Conservation (phyloP, 1,284 basidiomycete species). For the Leccinum angustisporum region DNA sequence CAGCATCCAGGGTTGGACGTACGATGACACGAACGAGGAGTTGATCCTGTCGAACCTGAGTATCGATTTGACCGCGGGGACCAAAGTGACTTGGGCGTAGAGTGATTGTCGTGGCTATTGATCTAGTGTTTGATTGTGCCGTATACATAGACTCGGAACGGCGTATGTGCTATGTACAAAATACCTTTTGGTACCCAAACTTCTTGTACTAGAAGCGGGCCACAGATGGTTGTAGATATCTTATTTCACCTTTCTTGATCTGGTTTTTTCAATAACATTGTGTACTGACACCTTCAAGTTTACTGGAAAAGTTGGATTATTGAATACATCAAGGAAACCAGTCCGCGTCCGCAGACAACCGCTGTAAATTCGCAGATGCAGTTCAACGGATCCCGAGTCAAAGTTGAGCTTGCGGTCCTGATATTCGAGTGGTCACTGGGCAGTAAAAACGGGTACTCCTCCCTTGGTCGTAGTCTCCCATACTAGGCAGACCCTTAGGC, state of each 20-base stretch:
- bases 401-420: neutral
- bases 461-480: neutral
- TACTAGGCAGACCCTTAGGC: no score
- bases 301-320: neutral
- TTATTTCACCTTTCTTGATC: neutral
- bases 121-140: neutral
- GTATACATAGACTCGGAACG: neutral
- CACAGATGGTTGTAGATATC: no score
- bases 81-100: constrained; percentile 29
- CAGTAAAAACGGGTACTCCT: neutral
- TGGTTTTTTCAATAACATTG: neutral
- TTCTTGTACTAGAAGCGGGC: neutral
- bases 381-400: neutral
- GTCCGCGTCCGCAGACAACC: neutral
- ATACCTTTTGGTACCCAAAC: neutral
- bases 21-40: constrained; percentile 32
- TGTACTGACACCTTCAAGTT: neutral
- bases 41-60: constrained; percentile 33
- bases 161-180: neutral
- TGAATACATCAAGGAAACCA: neutral
- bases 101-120: neutral
- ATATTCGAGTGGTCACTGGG: neutral
- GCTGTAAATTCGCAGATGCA: neutral
- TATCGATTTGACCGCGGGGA: constrained; percentile 36
- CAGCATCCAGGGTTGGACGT: constrained; percentile 36